Conservation (phyloP, 495 filamentous ascomycete species). For the Glarea lozoyensis region DNA sequence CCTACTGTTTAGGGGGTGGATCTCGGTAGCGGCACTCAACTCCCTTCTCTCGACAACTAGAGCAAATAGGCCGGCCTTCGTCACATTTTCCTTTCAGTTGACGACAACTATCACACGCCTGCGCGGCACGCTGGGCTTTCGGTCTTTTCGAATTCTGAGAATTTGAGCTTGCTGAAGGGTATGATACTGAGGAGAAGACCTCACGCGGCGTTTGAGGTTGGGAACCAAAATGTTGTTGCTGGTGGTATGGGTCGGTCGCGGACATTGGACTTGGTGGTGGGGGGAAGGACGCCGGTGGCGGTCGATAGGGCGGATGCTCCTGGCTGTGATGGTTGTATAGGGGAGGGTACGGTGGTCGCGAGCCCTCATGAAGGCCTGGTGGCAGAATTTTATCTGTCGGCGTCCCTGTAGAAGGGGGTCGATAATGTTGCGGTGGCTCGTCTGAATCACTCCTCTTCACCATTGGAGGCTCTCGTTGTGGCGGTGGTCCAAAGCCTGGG, state of each 20-base stretch:
- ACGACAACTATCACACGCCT: constrained; percentile 63
- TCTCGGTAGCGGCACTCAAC: constrained; percentile 57
- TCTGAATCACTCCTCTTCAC: constrained; percentile 42
- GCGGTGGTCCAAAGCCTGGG: constrained; percentile 22
- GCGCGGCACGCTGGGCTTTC: constrained; percentile 19
- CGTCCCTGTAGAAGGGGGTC: constrained; percentile 11
- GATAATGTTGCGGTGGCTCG: constrained; percentile 22
- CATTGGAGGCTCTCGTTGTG: constrained; percentile 28
- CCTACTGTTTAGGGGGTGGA: constrained; percentile 59
- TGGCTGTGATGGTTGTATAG: constrained; percentile 26
- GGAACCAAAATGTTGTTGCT: constrained; percentile 22
- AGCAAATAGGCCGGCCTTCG: constrained; percentile 48
- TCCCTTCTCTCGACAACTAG: constrained; percentile 46
- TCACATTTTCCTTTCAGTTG: constrained; percentile 65
- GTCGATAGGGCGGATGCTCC: constrained; percentile 25
- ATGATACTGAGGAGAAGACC: constrained; percentile 8
- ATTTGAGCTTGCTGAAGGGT: constrained; percentile 7
- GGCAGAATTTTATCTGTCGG: constrained; percentile 11
- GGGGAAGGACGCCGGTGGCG: constrained; percentile 32
- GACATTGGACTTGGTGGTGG: constrained; percentile 33
- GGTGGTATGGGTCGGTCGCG: constrained; percentile 35
- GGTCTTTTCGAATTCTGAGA: neutral
- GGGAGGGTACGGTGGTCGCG: constrained; percentile 12
- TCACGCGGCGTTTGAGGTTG: constrained; percentile 3
- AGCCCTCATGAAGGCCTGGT: constrained; percentile 8